Evolutionary conservation across 148 eudicot genomes (phyloP).

Genomic region (Rhododendron vialii): DNA sequence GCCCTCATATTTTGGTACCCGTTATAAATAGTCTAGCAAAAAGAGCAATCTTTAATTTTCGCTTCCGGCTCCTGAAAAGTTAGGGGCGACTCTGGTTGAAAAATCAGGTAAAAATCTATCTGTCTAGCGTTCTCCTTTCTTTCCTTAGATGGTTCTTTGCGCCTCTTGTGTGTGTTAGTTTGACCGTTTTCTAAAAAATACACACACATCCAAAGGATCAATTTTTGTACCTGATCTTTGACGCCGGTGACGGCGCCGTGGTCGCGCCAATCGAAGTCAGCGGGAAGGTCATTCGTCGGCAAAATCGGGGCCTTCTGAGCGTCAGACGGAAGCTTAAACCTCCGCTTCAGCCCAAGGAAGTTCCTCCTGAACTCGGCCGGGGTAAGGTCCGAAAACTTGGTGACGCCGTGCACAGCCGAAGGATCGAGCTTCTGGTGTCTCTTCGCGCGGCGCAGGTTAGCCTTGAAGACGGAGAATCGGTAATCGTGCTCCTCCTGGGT

Average conservation of each 20-base stretch:
- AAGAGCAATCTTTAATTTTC: too few relatives aligned
- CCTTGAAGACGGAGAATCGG: slow-evolving; percentile 54
- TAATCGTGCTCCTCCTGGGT: slow-evolving; percentile 59
- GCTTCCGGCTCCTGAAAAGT: too few relatives aligned
- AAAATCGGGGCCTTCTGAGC: slow-evolving; percentile 72
- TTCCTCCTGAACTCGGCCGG: slow-evolving; percentile 55
- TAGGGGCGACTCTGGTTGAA: too few relatives aligned
- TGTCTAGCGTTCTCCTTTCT: too few relatives aligned
- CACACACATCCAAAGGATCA: neutral
- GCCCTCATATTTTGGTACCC: too few relatives aligned
- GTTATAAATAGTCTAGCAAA: too few relatives aligned
- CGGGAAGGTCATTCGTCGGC: slow-evolving; percentile 59
- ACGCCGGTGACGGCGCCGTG: slow-evolving; percentile 77
- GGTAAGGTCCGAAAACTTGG: slow-evolving; percentile 80
- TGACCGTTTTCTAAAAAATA: neutral
- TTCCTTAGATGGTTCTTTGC: too few relatives aligned
- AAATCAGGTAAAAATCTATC: too few relatives aligned
- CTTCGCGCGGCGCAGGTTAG: slow-evolving; percentile 70
- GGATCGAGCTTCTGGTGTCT: slow-evolving; percentile 79
- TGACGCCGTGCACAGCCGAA: slow-evolving; percentile 73
- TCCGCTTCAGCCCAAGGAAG: slow-evolving; percentile 44
- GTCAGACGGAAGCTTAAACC: slow-evolving; percentile 48
- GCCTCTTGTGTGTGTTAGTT: too few relatives aligned
- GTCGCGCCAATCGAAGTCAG: slow-evolving; percentile 81
- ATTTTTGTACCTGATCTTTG: slow-evolving; percentile 56